Conservation (phyloP, 2,329 filamentous ascomycete genomes). For the Nemania diffusa region DNA sequence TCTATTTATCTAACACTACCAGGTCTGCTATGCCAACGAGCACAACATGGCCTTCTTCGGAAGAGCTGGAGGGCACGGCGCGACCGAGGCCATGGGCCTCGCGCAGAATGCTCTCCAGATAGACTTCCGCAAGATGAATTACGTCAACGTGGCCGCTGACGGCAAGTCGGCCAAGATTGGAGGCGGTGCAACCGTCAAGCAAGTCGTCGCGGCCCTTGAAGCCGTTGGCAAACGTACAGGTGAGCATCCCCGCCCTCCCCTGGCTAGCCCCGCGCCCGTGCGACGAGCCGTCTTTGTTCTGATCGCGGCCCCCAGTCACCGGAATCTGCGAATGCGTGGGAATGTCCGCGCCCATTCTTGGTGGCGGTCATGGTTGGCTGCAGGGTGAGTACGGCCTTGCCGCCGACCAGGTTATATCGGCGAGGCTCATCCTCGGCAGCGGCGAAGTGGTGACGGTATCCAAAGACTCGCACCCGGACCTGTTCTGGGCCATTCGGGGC, state of each 20-base stretch:
- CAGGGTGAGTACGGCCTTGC: constrained; percentile 39
- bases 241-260: neutral
- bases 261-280: too few species aligned
- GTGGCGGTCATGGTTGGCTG: constrained; percentile 55
- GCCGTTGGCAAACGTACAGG: constrained; percentile 44
- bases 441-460: constrained; percentile 36
- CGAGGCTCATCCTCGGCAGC: constrained; percentile 27
- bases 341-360: constrained; percentile 55
- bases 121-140: constrained; percentile 42
- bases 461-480: constrained; percentile 43
- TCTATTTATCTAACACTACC: too few species aligned
- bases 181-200: constrained; percentile 46
- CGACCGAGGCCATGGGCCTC: constrained; percentile 30
- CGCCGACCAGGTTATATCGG: constrained; percentile 37
- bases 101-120: constrained; percentile 39
- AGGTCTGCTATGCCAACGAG: constrained; percentile 38
- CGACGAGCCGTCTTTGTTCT: too few species aligned
- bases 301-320: constrained; percentile 56
- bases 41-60: constrained; percentile 38
- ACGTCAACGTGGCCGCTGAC: constrained; percentile 44
- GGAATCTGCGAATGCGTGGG: constrained; percentile 65
- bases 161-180: constrained; percentile 47
- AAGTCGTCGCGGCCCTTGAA: constrained; percentile 45
- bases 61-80: constrained; percentile 41
- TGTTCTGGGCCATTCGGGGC: constrained; percentile 39